Evolutionary conservation across 1,139 yeast genomes (phyloP).

Genomic region (Suhomyces atakaporum): DNA sequence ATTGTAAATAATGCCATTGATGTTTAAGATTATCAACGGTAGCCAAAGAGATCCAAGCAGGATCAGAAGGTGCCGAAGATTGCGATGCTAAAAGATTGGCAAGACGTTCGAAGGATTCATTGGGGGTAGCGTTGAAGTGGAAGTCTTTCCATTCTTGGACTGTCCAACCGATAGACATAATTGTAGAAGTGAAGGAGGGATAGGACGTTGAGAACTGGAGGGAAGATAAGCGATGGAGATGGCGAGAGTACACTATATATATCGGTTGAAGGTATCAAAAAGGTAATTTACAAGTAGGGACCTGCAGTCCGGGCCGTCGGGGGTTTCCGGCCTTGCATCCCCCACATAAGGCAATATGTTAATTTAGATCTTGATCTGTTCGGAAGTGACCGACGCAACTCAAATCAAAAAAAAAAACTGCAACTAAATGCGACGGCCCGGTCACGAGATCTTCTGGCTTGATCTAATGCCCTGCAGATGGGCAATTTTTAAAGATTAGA

Average conservation of each 20-base stretch:
- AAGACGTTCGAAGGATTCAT: slow-evolving; percentile 57
- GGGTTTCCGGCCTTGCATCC: slow-evolving; percentile 7
- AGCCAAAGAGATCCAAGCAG: slow-evolving; percentile 89
- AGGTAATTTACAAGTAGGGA: too few relatives aligned
- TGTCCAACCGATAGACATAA: slow-evolving; percentile 42
- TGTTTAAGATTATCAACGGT: slow-evolving; percentile 58
- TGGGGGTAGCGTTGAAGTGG: slow-evolving; percentile 65
- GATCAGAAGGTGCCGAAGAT: slow-evolving; percentile 53
- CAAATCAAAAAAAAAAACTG: slow-evolving; percentile 6
- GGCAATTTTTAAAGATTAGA: slow-evolving; percentile 2
- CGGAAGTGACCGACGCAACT: slow-evolving; percentile 1
- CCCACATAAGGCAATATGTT: too few relatives aligned
- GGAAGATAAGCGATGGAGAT: not conserved
- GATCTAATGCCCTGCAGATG: slow-evolving; percentile 1
- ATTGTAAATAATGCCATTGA: slow-evolving; percentile 79
- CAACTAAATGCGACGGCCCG: slow-evolving; percentile 15
- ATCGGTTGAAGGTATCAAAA: not conserved
- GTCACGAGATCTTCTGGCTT: slow-evolving; percentile 8
- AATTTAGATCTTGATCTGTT: not conserved
- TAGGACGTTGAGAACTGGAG: not conserved
- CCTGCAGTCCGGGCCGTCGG: slow-evolving; percentile 8
- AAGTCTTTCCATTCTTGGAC: slow-evolving; percentile 65
- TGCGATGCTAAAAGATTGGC: slow-evolving; percentile 51
- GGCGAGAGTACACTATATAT: not conserved
- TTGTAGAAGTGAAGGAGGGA: slow-evolving; percentile 3